Evolutionary conservation across 2,329 filamentous ascomycete species (phyloP), one percentile per base, ranked within the genome.

Genomic region (Colletotrichum sp.): DNA sequence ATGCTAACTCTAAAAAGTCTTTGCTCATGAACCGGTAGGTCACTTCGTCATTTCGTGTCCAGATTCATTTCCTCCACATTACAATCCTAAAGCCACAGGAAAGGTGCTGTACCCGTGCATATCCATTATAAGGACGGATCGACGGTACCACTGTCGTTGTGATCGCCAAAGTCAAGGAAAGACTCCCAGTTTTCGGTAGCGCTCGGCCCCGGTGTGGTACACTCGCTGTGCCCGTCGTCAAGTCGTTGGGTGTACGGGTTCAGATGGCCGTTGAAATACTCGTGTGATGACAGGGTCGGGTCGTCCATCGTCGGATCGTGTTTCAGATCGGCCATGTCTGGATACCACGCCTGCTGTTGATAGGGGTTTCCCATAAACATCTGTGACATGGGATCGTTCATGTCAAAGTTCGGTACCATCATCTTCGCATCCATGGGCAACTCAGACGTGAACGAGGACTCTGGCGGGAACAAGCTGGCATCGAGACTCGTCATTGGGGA

Each of bases 351-450:
- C 36, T 74, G 71, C 30, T 76, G 71, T 52, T 74, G 64, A 6
- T 59, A 28, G 6, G 71, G 71, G 10, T 76, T 76, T 36, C 72
- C 77, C 66, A 78, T 62, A 5, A 78, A 73, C 30, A 77, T 59
- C 5, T 65, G 62, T 12, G 72, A 57, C 72, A 79, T 76, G 1
- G 80, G 80, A 8, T 82, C 80, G 32, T 66, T 81, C 78, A 84
- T 80, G 34, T 83, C 82, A 15, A 84, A 68, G 8, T 83, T 83
- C 3, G 82, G 79, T 52, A 82, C 79, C 78, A 89, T 81, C 85
- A 87, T 85, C 78, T 85, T 87, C 3, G 85, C 83, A 65, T 89
- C 87, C 2, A 84, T 78, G 0, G 87, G 83, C 8, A 89, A 78
- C 75, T 88, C 84, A 0, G 86, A 79, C 1, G 87, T 88, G 68